Percentiles rank a stretch among this genome's conserved stretches.
Conservation (phyloP, 345 rosid genomes). For the Eucalyptus regnans region DNA sequence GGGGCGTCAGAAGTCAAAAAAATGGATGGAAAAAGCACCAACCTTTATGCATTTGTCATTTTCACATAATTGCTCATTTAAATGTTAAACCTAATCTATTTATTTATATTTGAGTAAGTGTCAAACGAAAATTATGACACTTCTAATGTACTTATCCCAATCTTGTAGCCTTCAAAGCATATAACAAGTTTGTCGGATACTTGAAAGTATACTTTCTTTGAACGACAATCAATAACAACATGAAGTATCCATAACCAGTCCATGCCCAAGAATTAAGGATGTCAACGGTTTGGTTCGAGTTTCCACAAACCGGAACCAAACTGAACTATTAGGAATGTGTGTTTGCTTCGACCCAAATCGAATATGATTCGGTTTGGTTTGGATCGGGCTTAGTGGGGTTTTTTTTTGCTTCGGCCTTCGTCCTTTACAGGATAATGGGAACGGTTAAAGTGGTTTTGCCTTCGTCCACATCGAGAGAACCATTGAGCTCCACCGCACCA, state of each 20-base stretch:
- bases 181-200: background rate
- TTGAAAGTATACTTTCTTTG: background rate
- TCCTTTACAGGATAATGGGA: background rate
- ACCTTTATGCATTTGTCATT: background rate
- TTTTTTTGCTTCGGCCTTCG: background rate
- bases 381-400: background rate
- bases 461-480: background rate
- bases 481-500: background rate
- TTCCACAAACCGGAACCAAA: background rate
- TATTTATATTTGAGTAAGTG: too few relatives aligned
- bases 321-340: background rate
- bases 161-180: background rate
- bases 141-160: too few relatives aligned
- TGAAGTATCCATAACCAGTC: background rate
- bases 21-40: background rate
- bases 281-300: background rate
- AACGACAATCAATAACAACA: background rate
- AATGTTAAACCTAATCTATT: too few relatives aligned
- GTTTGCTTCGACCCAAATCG: background rate
- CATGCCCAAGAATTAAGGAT: background rate
- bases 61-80: too few relatives aligned
- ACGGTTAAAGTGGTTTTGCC: background rate
- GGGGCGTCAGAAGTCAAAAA: background rate
- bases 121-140: too few relatives aligned
- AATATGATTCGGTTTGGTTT: fast-evolving